Base-by-base conservation (phyloP, 176 grass and related monocot genomes). In the Canna indica region DNA sequence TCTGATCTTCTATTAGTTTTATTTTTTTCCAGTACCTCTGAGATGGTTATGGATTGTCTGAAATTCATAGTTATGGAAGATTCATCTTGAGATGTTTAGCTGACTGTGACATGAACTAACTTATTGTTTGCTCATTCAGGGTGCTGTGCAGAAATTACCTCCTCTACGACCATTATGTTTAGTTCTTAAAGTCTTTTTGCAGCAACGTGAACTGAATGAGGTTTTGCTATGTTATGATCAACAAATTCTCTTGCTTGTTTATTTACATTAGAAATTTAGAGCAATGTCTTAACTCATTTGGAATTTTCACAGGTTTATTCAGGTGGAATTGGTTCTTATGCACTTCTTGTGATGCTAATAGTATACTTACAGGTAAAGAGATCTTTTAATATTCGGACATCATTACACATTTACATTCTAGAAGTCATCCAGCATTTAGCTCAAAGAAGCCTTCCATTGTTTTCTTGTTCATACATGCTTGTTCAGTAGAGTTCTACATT, bases 181-280 rank as follows among this genome's bases (percentile, higher is more conserved):
- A 84, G 85, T 99, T 81, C 73, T 99, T 61, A 99, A 99, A 73
- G 90, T 99, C 84, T 99, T 99, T 72, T 87, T 99, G 64, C 95
- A 99, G 65, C 95, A 94, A 86, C 93, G 95, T 84, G 95, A 99
- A 67, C 87, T 99, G 27, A 99, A 99, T 79, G 95, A 99, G 90
- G 95, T 99, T 83, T 17, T 72, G 11, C 72, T 78, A 11, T 32
- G 74, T 35, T 42, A 72, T 30, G 57, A 59, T 54, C 62, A 57
- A 6, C 13, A 39, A 42, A 11, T 50, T 59, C 68, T 38, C 73
- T 6, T 26, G 47, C 11, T 47, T 45, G 50, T 59, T 36, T 36
- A 30, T 73, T 8, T 77, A 11, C 1, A 73, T 36, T 47, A 17
- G n/a, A n/a, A n/a, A n/a, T n/a, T n/a, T n/a, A n/a, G n/a, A 38